Percentiles rank a stretch among this genome's conserved stretches.
Conservation (phyloP, 2,329 filamentous ascomycete genomes). For the Penicillium sp. region DNA sequence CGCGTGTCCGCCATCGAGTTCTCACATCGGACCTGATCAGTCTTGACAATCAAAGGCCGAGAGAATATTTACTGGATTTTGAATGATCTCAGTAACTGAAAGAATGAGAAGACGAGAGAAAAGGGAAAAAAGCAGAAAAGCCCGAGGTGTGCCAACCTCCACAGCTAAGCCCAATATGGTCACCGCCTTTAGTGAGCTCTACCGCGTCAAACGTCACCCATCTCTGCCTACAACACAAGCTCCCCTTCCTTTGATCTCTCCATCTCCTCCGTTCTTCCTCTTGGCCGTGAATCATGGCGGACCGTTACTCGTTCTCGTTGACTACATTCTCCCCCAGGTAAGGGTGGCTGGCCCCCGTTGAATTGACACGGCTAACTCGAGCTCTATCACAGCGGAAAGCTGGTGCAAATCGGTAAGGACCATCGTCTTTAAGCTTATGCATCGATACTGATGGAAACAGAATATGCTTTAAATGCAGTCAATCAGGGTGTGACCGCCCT, state of each 20-base stretch:
- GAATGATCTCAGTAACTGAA: conserved; percentile 5
- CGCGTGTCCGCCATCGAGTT: conserved; percentile 28
- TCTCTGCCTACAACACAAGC: conserved; percentile 26
- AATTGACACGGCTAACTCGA: conserved; percentile 41
- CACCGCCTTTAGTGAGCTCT: conserved; percentile 25
- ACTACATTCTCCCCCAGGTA: conserved; percentile 98
- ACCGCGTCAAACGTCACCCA: conserved; percentile 32
- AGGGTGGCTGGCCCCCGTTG: conserved; percentile 22
- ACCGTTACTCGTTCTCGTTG: conserved; percentile 98
- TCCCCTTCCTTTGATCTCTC: conserved; percentile 18
- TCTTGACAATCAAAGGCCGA: conserved; percentile 1
- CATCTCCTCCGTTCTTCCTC: conserved; percentile 15
- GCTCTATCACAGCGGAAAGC: conserved; percentile 70
- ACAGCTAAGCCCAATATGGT: conserved; percentile 17
- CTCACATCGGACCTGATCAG: conserved; percentile 7
- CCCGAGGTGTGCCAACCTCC: conserved; percentile 6
- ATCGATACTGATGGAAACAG: conserved; percentile 49
- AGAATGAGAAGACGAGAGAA: conserved; percentile 3
- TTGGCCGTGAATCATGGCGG: conserved; percentile 65
- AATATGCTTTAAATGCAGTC: conserved; percentile 98
- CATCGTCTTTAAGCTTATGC: neutral
- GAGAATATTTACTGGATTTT: conserved; percentile 18
- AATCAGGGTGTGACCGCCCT: conserved; percentile 98
- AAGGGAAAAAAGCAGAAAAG: conserved; percentile 16
- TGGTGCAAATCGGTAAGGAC: conserved; percentile 86